Evolutionary conservation across 129 eudicot genomes (phyloP).

Genomic region (Calendula officinalis): DNA sequence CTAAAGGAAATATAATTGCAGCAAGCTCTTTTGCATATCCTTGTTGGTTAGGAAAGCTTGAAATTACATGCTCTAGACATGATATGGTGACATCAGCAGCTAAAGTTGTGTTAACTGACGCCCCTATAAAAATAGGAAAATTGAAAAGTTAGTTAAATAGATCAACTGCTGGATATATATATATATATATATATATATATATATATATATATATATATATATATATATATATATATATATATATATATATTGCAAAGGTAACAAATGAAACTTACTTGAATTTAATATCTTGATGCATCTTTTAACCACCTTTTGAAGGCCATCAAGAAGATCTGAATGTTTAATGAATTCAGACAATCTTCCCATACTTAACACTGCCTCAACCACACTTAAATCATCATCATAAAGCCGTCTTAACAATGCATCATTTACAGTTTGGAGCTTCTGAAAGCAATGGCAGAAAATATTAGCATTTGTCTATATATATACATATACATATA

Average conservation of each 20-base stretch:
- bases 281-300: conserved; percentile 49
- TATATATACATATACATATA: not conserved
- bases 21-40: conserved; percentile 48
- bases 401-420: conserved; percentile 66
- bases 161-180: conserved; percentile 12
- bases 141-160: not conserved
- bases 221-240: not conserved
- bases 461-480: conserved; percentile 18
- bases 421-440: conserved; percentile 62
- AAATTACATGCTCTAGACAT: conserved; percentile 55
- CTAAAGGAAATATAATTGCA: conserved; percentile 54
- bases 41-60: conserved; percentile 42
- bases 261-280: conserved; percentile 45
- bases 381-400: conserved; percentile 78
- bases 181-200: not conserved
- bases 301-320: conserved; percentile 52
- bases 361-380: conserved; percentile 54
- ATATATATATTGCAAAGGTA: not conserved
- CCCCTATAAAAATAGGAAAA: conserved; percentile 39
- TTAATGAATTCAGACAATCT: conserved; percentile 49
- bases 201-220: not conserved
- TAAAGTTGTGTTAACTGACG: conserved; percentile 36
- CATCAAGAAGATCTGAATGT: conserved; percentile 48
- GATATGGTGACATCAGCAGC: conserved; percentile 48
- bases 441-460: conserved; percentile 39